A percentile compares a stretch with the other conserved stretches of the same genome.
phyloP scores from a whole-genome alignment of 768 basidiomycete genomes.

The Rhodotorula kratochvilovae region DNA sequence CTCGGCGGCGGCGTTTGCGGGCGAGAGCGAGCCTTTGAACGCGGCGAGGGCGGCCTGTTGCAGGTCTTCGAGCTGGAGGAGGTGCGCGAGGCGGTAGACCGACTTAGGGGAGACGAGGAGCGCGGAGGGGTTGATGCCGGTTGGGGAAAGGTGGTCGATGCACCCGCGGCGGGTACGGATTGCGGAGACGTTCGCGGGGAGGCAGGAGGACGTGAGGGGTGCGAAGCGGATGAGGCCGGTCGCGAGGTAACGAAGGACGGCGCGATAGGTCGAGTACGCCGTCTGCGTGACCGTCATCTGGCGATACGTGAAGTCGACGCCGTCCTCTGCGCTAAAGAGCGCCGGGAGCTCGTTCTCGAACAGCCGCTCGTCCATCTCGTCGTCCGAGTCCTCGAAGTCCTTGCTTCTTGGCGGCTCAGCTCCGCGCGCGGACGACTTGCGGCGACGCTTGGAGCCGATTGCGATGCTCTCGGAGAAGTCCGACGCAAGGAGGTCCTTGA shows the following conservation, averaged over 20 bases:
- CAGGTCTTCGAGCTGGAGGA: not conserved
- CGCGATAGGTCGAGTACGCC: conserved; percentile 5
- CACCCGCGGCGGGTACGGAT: too few species aligned
- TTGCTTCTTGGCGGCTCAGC: not conserved
- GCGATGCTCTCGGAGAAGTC: not conserved
- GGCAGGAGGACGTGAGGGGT: not conserved
- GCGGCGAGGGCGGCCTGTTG: not conserved
- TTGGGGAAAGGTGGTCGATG: not conserved
- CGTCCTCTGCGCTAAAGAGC: not conserved
- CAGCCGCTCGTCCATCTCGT: not conserved
- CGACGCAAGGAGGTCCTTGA: conserved; percentile 1
- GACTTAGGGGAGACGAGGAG: conserved; percentile 5
- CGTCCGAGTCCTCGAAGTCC: conserved; percentile 15
- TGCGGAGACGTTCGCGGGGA: not conserved
- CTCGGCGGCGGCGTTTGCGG: not conserved
- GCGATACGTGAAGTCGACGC: not conserved
- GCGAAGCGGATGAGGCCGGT: conserved; percentile 1
- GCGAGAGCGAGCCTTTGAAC: not conserved
- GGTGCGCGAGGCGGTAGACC: conserved; percentile 14
- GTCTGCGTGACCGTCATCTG: not conserved
- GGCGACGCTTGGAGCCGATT: not conserved
- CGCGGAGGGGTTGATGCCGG: not conserved
- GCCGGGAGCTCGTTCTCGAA: too few species aligned
- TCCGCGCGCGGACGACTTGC: not conserved
- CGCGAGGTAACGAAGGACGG: not conserved